These are phyloP conservation scores for Penicillium ucsense DNA, from an alignment of 495 filamentous ascomycete species.

Conservation along the genomic window DNA sequence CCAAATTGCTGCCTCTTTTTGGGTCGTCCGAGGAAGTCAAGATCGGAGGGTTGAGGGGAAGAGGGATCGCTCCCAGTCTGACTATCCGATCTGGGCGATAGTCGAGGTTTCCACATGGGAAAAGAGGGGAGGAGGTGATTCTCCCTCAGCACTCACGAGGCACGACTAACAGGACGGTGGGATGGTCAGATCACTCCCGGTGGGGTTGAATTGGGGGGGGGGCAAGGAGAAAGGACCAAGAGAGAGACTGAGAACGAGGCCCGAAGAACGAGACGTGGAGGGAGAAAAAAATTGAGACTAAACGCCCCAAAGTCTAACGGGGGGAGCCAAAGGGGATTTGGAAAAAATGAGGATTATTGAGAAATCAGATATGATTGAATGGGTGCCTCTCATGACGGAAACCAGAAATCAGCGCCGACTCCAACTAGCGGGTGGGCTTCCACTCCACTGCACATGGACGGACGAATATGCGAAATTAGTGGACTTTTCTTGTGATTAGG, in stretches of 20 bases:
- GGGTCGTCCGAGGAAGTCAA: slow-evolving; percentile 31
- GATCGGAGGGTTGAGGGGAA: slow-evolving; percentile 23
- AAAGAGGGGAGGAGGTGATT: not conserved
- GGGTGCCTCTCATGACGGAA: too few relatives aligned
- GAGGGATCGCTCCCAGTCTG: slow-evolving; percentile 29
- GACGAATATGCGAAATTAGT: too few relatives aligned
- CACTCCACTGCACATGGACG: too few relatives aligned
- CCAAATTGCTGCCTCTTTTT: slow-evolving; percentile 24
- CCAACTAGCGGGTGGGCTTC: too few relatives aligned
- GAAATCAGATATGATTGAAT: not conserved
- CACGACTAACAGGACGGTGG: too few relatives aligned
- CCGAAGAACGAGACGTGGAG: slow-evolving; percentile 8
- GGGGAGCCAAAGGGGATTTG: slow-evolving; percentile 2
- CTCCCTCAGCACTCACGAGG: slow-evolving; percentile 7
- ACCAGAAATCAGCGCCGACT: too few relatives aligned
- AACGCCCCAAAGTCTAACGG: slow-evolving; percentile 11
- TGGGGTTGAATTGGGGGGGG: slow-evolving; percentile 3
- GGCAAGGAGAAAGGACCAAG: not conserved
- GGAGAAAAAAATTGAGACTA: slow-evolving; percentile 5
- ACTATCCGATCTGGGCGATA: slow-evolving; percentile 36
- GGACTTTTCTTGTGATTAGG: too few relatives aligned
- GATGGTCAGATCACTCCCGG: too few relatives aligned
- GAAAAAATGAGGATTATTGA: slow-evolving; percentile 4
- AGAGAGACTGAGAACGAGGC: not conserved
- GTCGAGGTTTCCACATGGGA: slow-evolving; percentile 40